Evolutionary conservation across 768 basidiomycete genomes (phyloP).

Genomic region (Macrocybe gigantea): DNA sequence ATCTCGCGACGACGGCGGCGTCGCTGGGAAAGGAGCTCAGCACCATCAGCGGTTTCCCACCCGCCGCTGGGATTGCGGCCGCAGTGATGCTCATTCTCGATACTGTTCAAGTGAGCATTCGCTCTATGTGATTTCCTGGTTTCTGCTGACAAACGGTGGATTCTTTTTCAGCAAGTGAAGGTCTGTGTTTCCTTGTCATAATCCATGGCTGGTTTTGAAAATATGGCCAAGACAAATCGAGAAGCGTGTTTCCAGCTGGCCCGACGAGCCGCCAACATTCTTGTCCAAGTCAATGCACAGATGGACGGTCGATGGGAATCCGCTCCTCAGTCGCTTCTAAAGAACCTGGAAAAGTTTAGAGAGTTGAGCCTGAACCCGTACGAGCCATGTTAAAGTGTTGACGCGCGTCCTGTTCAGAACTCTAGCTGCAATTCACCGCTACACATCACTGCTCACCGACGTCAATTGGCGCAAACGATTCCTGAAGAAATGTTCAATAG

Average conservation of each 20-base stretch:
- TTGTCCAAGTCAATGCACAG: conserved; percentile 5
- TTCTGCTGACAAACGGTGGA: background rate
- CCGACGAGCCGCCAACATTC: conserved; percentile 1
- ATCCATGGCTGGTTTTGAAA: background rate
- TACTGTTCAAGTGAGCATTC: conserved; percentile 4
- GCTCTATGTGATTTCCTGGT: background rate
- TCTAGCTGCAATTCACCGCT: conserved; percentile 4
- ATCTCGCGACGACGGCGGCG: conserved; percentile 4
- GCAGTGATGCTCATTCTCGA: conserved; percentile 7
- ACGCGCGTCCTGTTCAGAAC: conserved; percentile 1
- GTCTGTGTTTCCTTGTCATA: background rate
- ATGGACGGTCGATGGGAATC: conserved; percentile 9
- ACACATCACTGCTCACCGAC: conserved; percentile 3
- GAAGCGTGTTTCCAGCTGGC: conserved; percentile 9
- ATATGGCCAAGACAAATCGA: conserved; percentile 3
- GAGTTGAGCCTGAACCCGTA: background rate
- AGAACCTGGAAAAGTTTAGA: conserved; percentile 9
- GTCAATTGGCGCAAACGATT: conserved; percentile 8
- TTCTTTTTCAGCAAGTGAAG: conserved; percentile 2
- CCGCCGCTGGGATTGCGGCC: conserved; percentile 7
- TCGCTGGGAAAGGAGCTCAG: conserved; percentile 6
- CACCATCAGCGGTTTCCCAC: conserved; percentile 8
- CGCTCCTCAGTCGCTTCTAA: conserved; percentile 5
- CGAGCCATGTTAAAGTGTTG: background rate
- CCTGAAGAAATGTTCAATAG: conserved; percentile 5